Evolutionary conservation across 805 yeast genomes (phyloP).

Genomic region (Candida coleopterorum): DNA sequence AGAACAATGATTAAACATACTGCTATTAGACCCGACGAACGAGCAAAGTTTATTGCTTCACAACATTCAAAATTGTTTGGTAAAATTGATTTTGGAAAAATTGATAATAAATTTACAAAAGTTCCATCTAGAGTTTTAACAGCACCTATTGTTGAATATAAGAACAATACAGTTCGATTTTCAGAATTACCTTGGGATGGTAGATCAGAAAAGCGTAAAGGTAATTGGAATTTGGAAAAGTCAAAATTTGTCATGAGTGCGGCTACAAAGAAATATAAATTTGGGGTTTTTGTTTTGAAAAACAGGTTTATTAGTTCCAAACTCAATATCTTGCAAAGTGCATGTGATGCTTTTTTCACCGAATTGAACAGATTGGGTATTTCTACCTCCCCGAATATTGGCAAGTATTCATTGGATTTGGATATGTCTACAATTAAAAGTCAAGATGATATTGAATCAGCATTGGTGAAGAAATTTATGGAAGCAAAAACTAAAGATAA

Average conservation of each 20-base stretch:
- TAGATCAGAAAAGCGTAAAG: constrained; percentile 7
- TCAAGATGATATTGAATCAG: constrained; percentile 5
- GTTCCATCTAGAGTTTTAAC: constrained; percentile 9
- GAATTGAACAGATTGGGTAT: constrained; percentile 8
- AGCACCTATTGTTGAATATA: constrained; percentile 8
- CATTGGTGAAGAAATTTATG: background rate
- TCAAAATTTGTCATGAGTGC: constrained; percentile 4
- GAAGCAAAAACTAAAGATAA: constrained; percentile 6
- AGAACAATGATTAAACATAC: constrained; percentile 5
- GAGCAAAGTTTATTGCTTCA: constrained; percentile 5
- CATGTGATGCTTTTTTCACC: constrained; percentile 5
- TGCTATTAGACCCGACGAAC: constrained; percentile 6
- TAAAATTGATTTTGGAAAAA: constrained; percentile 6
- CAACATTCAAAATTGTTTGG: constrained; percentile 4
- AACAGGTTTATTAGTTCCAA: background rate
- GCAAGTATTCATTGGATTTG: constrained; percentile 6
- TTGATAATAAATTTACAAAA: constrained; percentile 7
- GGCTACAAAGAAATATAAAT: constrained; percentile 2
- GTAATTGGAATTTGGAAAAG: constrained; percentile 9
- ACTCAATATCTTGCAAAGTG: constrained; percentile 5
- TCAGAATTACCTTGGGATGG: constrained; percentile 6
- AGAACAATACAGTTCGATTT: constrained; percentile 1
- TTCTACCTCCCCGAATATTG: constrained; percentile 1
- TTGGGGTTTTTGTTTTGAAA: constrained; percentile 7
- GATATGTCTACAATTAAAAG: background rate